Percentiles rank a stretch among this genome's conserved stretches.
phyloP scores from a whole-genome alignment of 2,329 filamentous ascomycete genomes.

The Colletotrichum tabaci region DNA sequence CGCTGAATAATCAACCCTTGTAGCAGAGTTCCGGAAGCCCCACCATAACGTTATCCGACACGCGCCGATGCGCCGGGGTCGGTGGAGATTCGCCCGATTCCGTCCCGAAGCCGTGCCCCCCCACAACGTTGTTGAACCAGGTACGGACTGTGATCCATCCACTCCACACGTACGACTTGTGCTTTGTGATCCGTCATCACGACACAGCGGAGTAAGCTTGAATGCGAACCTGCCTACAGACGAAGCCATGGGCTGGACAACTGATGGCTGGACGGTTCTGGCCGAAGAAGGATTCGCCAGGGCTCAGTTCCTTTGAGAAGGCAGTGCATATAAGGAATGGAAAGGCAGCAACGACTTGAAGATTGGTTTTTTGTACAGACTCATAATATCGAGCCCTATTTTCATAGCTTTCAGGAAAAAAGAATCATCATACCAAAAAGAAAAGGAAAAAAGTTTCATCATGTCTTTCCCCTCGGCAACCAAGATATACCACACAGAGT shows the following conservation, averaged over 20 bases:
- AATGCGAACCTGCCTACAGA: too few relatives aligned
- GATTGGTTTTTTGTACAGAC: too few relatives aligned
- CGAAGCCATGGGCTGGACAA: too few relatives aligned
- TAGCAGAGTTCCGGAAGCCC: neutral
- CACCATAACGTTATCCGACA: slow-evolving; percentile 18
- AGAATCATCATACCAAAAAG: neutral
- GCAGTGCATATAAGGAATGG: too few relatives aligned
- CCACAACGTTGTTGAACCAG: neutral
- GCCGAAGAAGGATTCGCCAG: too few relatives aligned
- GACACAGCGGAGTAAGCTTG: too few relatives aligned
- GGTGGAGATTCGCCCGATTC: neutral
- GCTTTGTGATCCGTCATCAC: too few relatives aligned
- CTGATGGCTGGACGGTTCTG: too few relatives aligned
- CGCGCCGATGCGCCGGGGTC: neutral
- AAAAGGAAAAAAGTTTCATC: neutral
- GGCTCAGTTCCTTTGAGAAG: too few relatives aligned
- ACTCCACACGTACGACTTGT: too few relatives aligned
- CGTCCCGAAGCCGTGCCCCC: neutral
- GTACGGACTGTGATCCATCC: too few relatives aligned
- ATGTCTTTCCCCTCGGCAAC: slow-evolving; percentile 45
- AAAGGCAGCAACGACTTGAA: too few relatives aligned
- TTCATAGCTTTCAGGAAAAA: neutral
- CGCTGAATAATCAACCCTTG: neutral
- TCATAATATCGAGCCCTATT: neutral
- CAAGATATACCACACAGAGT: slow-evolving; percentile 37